A percentile compares a stretch with the other conserved stretches of the same genome.
These are phyloP conservation scores for Septoria linicola DNA, from an alignment of 2,329 filamentous ascomycete genomes.

Conservation along the genomic window DNA sequence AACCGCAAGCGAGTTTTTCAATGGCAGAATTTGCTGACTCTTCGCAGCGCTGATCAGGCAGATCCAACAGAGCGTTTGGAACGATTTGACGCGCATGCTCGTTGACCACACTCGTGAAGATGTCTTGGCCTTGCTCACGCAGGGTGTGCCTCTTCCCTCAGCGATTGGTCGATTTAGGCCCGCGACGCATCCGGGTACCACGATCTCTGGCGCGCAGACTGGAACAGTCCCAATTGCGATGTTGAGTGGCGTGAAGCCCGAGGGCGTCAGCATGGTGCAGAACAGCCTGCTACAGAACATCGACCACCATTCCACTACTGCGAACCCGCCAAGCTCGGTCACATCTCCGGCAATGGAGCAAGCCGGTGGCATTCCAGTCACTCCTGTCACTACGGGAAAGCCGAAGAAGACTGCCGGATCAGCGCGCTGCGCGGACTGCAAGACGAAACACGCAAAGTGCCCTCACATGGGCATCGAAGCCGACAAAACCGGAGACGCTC, in stretches of 20 bases:
- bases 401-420: background rate
- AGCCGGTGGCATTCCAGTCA: background rate
- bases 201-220: background rate
- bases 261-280: too few species aligned
- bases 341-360: background rate
- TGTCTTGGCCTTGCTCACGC: background rate
- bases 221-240: too few species aligned
- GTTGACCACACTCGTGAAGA: constrained; percentile 2
- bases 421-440: background rate
- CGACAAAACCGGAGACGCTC: too few species aligned
- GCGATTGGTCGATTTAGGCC: background rate
- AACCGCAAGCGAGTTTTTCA: too few species aligned
- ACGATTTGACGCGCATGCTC: background rate
- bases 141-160: background rate
- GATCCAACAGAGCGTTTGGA: background rate
- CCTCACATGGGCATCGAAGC: too few species aligned
- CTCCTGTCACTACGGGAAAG: constrained; percentile 3
- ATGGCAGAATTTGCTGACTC: background rate
- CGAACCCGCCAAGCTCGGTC: background rate
- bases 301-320: background rate
- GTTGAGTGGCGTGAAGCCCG: too few species aligned
- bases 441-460: background rate
- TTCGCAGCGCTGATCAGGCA: background rate
- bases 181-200: background rate
- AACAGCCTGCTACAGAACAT: background rate